These are phyloP conservation scores for Pseudogymnoascus sp. DNA, from an alignment of 2,329 filamentous ascomycete genomes.

Conservation along the genomic window DNA sequence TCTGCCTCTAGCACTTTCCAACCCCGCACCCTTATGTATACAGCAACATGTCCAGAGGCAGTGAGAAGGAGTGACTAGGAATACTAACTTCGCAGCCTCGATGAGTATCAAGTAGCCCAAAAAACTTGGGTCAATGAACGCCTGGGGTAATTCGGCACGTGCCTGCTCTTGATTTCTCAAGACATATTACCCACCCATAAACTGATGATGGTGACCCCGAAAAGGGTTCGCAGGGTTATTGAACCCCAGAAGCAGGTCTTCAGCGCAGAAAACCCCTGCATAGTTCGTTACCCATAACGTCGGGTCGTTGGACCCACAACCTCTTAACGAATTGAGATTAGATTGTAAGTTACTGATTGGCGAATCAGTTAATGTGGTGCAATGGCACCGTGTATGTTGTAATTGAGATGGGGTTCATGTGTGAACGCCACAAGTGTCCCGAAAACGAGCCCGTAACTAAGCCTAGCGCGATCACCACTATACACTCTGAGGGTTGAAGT, in stretches of 20 bases:
- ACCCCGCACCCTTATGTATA: not conserved
- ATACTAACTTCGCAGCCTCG: constrained; percentile 6
- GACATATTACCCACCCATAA: not conserved
- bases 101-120: not conserved
- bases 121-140: not conserved
- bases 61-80: not conserved
- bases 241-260: not conserved
- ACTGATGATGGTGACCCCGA: not conserved
- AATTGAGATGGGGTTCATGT: not conserved
- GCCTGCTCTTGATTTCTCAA: not conserved
- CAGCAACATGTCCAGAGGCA: not conserved
- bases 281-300: not conserved
- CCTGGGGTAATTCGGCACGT: not conserved
- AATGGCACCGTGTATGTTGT: constrained; percentile 1
- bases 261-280: not conserved
- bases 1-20: not conserved
- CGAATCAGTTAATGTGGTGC: constrained; percentile 1
- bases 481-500: constrained; percentile 13
- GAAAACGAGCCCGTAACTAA: not conserved
- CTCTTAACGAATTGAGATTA: not conserved
- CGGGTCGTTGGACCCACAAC: not conserved
- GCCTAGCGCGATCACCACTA: not conserved
- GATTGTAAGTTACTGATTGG: not conserved
- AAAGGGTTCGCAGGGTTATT: not conserved
- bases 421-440: not conserved